These are phyloP conservation scores for Eucommia ulmoides DNA, from an alignment of 257 asterid genomes.

Conservation along the genomic window DNA sequence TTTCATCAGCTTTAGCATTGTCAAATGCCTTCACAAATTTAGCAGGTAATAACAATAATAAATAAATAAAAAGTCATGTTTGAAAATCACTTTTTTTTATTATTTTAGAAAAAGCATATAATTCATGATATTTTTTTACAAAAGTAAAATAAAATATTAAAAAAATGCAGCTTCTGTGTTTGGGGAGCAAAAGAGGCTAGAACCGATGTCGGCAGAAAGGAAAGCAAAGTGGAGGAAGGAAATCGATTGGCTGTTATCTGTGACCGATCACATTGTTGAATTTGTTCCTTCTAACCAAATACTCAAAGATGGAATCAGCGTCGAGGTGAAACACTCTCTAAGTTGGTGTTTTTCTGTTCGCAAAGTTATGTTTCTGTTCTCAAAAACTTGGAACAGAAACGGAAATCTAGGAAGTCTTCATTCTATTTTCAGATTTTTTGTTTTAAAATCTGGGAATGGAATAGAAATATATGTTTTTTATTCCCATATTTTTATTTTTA, in stretches of 20 bases:
- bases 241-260: constrained; percentile 86
- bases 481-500: too few species aligned
- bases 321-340: constrained; percentile 43
- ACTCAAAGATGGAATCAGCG: constrained; percentile 52
- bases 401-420: too few species aligned
- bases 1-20: constrained; percentile 81
- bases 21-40: constrained; percentile 90
- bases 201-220: constrained; percentile 76
- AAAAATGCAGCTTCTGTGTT: constrained; percentile 67
- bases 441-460: too few species aligned
- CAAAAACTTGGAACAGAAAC: too few species aligned
- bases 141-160: too few species aligned
- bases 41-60: constrained; percentile 68
- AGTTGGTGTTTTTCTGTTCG: neutral
- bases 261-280: constrained; percentile 89
- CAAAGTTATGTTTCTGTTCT: too few species aligned
- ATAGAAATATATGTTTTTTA: too few species aligned
- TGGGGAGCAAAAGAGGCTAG: constrained; percentile 75
- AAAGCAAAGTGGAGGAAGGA: constrained; percentile 76
- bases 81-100: neutral
- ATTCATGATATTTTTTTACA: too few species aligned
- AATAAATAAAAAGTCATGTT: too few species aligned
- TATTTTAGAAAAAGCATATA: too few species aligned
- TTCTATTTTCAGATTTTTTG: too few species aligned
- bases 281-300: constrained; percentile 70